Conservation (phyloP, 1,284 basidiomycete genomes). For the Tilletia indica region DNA sequence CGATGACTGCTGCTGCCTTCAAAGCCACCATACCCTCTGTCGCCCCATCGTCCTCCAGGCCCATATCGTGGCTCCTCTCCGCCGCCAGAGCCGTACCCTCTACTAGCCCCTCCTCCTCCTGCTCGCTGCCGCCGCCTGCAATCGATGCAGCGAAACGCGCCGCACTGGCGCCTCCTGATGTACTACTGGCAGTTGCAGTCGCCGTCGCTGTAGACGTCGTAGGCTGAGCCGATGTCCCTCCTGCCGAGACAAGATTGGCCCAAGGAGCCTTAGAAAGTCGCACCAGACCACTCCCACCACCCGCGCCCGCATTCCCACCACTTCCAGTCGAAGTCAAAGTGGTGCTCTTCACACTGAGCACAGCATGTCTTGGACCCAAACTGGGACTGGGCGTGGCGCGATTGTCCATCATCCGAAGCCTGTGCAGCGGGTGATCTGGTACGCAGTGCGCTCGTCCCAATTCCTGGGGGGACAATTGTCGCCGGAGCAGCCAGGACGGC, state of each 20-base stretch:
- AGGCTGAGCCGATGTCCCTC: background rate
- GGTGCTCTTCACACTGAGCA: constrained; percentile 3
- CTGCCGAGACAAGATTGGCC: background rate
- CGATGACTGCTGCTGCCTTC: background rate
- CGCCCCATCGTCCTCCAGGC: background rate
- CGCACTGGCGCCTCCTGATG: background rate
- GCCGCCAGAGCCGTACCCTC: background rate
- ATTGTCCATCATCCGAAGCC: background rate
- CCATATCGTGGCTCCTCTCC: background rate
- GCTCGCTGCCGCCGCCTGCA: background rate
- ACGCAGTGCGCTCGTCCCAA: background rate
- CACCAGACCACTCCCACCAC: too few species aligned
- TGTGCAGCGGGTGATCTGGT: background rate
- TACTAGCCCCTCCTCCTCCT: too few species aligned
- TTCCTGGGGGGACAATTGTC: too few species aligned
- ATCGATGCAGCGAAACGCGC: background rate
- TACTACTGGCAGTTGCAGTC: background rate
- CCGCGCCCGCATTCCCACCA: background rate
- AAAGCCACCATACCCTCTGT: background rate
- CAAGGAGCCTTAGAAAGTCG: background rate
- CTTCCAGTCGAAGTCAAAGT: background rate
- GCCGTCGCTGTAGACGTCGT: background rate
- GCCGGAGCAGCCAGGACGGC: too few species aligned
- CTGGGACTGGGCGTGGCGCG: background rate
- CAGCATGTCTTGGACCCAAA: background rate